Base-by-base conservation (phyloP, 2,329 filamentous ascomycete species). In the Diaporthe sp. region DNA sequence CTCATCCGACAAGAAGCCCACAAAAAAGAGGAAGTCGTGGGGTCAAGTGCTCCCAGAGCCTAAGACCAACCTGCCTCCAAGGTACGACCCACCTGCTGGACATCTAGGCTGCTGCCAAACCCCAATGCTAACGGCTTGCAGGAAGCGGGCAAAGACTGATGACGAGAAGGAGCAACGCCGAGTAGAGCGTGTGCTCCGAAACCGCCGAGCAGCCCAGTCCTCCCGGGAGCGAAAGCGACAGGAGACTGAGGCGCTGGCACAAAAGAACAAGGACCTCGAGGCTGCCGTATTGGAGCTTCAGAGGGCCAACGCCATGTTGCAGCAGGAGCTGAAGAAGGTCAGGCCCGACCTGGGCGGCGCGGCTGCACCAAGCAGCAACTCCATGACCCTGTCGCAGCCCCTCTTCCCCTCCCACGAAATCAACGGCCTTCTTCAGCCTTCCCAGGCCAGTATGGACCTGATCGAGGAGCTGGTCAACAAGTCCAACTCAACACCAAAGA, bases 121-220 rank as follows among this genome's bases (percentile, higher is more conserved):
- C 37, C 65, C 46, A 25, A 57, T 44, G 73, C 80, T 84, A 81
- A 84, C 79, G 81, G 71, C 12, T 76, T 10, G 73, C 78, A 95
- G 94, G 79, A 99, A 99, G 91, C 95, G 97, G 77, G 97, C 97
- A 80, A 99, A 98, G 90, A 99, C 97, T 3, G 96, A 98, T 81
- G 97, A 98, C 82, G 97, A 99, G 86, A 99, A 99, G 87, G 97
- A 98, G 86, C 97, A 99, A 85, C 94, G 97, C 60, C 94, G 97
- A 77, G 97, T 98, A 73, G 97, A 99, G 88, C 95, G 97, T 77
- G 97, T 99, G 79, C 95, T 98, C 80, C 94, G 97, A 60, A 99
- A 99, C 83, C 95, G 97, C 79, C 94, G 96, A 76, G 97, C 97
- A 61, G 97, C 97, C 55, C 97, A 98, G 88, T 98, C 97, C 76